Base-by-base conservation (phyloP, 371 early-diverging fungal species). In the Thermomucor indicae-seudaticae region DNA sequence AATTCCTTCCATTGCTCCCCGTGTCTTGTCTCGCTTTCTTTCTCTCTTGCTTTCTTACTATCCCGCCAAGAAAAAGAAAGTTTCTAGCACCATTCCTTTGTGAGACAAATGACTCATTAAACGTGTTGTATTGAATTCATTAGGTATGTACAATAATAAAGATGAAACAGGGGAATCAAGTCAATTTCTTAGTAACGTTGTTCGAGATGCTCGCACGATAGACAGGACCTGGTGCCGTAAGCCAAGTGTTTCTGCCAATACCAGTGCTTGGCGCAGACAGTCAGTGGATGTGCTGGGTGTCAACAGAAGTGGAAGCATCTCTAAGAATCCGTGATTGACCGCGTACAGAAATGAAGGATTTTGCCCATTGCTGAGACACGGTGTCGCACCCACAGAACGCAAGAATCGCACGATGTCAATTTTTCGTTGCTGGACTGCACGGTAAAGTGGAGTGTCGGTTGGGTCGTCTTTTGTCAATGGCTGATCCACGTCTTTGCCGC, bases 381-480 rank as follows among this genome's bases (percentile, higher is more conserved):
- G 64, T 41, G 47, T 53, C 28, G 56, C 65, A 12, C 57, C 54
- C 30, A 56, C 62, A 10, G 42, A n/a, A 17, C 57, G 25, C 35
- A 70, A 37, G 22, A 53, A 43, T 19, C 60, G 66, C 0, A 75
- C 75, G 17, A 75, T 47, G 43, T 75, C 75, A 12, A 75, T 57
- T 40, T 75, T 75, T 11, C 71, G 58, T 37, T 75, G 71, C 32
- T 75, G 71, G 1, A 75, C 75, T 12, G 75, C 71, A 0, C 28
- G 44, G 27, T 68, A 58, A 3, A 75, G 17, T 3, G 57, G 53
- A 4, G 55, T 60, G 20, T 57, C 61, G 23, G 40, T 23, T 12
- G 47, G 42, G 29, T 47, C 41, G 28, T 47, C 31, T 10, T 47
- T 22, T 14, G 37, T 39, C 24, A 32, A 12, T 20, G 48, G 39